Base-by-base conservation (phyloP, 2,329 filamentous ascomycete genomes). In the Amesomyces nigricolor region DNA sequence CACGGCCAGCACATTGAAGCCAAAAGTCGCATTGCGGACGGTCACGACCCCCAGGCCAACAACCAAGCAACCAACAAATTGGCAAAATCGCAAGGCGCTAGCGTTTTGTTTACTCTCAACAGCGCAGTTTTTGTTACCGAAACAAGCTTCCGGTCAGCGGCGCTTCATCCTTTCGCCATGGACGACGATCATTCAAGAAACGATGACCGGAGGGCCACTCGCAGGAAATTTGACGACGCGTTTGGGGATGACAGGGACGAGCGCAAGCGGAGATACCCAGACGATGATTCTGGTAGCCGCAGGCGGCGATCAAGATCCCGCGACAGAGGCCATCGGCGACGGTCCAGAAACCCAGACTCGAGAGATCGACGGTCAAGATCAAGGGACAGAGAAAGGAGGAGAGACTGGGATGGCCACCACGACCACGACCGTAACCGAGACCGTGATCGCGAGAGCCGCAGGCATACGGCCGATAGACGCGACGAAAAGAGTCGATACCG, bases 311-410 rank as follows among this genome's bases (percentile, higher is more conserved):
- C 58, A 26, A 52, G 58, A 13, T 63, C 61, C 5, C 49, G 59
- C 19, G 61, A 62, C 19, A 49, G 55, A 22, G 46, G 52, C 3
- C 37, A 54, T 14, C 59, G 59, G 32, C 59, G 58, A 26, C 60
- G 63, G 6, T 66, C 64, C 14, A 60, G 59, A 47, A 58, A 61
- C 16, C 62, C 62, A 10, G 58, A 54, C 16, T 53, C 56, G 43
- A 55, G 46, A 39, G 55, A 59, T 19, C 57, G 49, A 17, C 58
- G 60, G 54, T 62, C 63, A 3, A 58, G 54, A 7, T 64, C 63
- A 5, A 55, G 48, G 40, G 59, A 61, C 22, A 47, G 49, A 29
- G 59, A 57, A 19, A 53, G 48, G 30, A 53, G 46, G 37, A 52
- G 58, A 7, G 61, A 63, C 16, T 50, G 61, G 32, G 57, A 54